phyloP scores from a whole-genome alignment of 352 stramenopile species.

The Pythium myriotylum region DNA sequence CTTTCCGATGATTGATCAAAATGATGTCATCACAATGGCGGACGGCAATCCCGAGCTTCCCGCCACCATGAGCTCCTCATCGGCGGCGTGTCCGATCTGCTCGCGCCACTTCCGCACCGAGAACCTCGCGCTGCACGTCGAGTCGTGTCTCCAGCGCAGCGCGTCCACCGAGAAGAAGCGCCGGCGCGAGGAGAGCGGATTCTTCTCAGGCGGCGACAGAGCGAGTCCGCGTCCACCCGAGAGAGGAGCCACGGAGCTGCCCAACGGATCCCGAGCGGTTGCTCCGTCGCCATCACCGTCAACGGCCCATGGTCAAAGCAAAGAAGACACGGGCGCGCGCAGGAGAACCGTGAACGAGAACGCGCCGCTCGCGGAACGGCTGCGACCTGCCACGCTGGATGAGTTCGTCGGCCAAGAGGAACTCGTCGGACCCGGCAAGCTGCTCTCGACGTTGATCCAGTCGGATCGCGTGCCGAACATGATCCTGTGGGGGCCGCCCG shows the following conservation, averaged over 20 bases:
- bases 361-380: conserved; percentile 72
- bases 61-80: conserved; percentile 4
- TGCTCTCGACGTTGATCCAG: conserved; percentile 61
- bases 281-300: background rate
- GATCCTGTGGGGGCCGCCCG: conserved; percentile 86
- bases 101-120: conserved; percentile 72
- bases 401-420: conserved; percentile 75
- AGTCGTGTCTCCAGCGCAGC: conserved; percentile 50
- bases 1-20: background rate
- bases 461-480: conserved; percentile 80
- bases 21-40: background rate
- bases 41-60: conserved; percentile 2
- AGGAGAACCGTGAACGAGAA: conserved; percentile 13
- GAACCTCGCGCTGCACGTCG: conserved; percentile 76
- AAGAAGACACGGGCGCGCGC: background rate
- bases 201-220: background rate
- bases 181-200: conserved; percentile 31
- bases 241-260: background rate
- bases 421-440: conserved; percentile 61
- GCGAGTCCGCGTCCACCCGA: background rate
- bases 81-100: conserved; percentile 71
- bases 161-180: conserved; percentile 50
- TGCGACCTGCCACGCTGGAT: conserved; percentile 62
- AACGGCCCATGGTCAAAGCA: background rate
- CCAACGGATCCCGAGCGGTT: background rate